Evolutionary conservation across 2,329 filamentous ascomycete genomes (phyloP), one percentile per base, ranked within the genome.

Genomic region (Microthyrium microscopicum): DNA sequence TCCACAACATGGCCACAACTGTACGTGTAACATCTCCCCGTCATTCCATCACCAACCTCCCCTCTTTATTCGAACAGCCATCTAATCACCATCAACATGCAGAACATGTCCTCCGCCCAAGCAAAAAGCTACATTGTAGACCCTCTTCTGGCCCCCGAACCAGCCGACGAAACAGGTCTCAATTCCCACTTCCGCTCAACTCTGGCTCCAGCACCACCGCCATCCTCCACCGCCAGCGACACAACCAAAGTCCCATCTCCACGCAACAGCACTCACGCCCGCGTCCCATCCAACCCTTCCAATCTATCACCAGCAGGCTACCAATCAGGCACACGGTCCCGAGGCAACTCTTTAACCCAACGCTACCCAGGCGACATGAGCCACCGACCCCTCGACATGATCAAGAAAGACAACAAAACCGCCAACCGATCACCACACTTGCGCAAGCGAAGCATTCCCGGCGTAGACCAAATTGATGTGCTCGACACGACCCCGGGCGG

Each of bases 391-490:
- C 65, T 84, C 15, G 74, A 80, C 27, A 66, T 72, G 37, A 60
- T 83, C 44, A 64, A 64, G 40, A 62, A 65, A 33, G 73, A 82
- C 39, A 62, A 62, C 35, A 73, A 70, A 44, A 61, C 63, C 31
- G 77, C 78, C n/a, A 59, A 81, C 47, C 71, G 74, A 31, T 58
- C 70, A 18, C 69, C 70, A 2, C 75, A 77, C 50, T 64, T 79
- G 30, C 68, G 66, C 44, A 78, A 74, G 49, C 68, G 66, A 46
- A 62, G 74, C 45, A 64, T 77, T 12, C 69, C 74, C 18, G 68
- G 68, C 29, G 68, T 81, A 2, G 85, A 95, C 52, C 63, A 66
- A 6, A 89, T 95, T 46, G 87, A 94, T 51, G 60, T 62, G 4
- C 70, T 95, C 1, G 87, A 93, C 49, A 64, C 61, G 34, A 60